Evolutionary conservation across 31 red algal genomes (phyloP), one percentile per base, ranked within the genome.

Genomic region (Odonthalia washingtoniensis): DNA sequence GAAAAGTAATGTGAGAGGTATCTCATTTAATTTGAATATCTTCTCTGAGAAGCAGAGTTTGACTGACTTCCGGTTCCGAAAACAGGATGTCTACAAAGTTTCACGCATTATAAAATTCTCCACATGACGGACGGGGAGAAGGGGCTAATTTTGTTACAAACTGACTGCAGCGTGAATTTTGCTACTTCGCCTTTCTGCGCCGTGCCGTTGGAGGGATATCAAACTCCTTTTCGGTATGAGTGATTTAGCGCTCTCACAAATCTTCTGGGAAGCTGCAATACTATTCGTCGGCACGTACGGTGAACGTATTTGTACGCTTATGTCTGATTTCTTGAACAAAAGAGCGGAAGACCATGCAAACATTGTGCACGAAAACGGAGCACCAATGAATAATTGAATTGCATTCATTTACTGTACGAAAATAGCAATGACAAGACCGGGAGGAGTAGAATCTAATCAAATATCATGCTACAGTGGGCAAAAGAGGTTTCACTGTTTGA

Each of bases 381-480:
- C 60, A 0, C 53, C 80, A 4, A 17, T 69, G 5, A 4, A 83
- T 9, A 69, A 83, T 26, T 69, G 0, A 16, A 24, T 66, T 0
- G 60, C 0, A 16, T 66, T 66, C 41, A 83, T 83, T 18, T 53
- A 83, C 62, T 66, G 80, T 14, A 83, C 80, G 3, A 70, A 68
- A 42, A 69, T 70, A 68, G 24, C 3, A 17, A 83, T 83, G 6
- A 40, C 28, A 27, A 65, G 80, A 21, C 60, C 80, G 42, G 57
- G 18, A 17, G 62, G 80, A 40, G 21, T 6, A n/a, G 33, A 32
- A 6, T 40, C 18, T 5, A 0, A 69, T 32, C 80, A 83, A 83
- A 30, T 21, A 17, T 17, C 60, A 12, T 66, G 0, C 18, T 83
- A 83, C 63, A 21, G 32, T 24, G 17, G 0, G 3, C 62, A 83